Evolutionary conservation across 2,329 filamentous ascomycete species (phyloP).

Genomic region (Thielaviopsis populi): DNA sequence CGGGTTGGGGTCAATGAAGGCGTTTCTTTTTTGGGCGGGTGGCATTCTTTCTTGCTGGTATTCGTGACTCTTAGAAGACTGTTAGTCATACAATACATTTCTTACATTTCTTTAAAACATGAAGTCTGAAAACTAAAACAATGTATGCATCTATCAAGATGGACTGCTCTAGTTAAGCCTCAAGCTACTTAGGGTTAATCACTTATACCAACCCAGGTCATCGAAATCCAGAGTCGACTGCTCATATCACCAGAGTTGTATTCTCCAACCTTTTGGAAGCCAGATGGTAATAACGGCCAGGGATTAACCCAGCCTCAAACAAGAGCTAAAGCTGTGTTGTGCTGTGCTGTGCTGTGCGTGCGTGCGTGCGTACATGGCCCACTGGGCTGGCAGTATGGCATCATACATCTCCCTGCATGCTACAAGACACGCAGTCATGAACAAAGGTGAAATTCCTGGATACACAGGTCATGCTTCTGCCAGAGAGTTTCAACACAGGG

Average conservation of each 20-base stretch:
- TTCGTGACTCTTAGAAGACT: too few species aligned
- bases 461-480: neutral
- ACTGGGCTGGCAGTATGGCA: neutral
- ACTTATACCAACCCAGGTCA: neutral
- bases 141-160: neutral
- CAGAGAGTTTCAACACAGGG: neutral
- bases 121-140: neutral
- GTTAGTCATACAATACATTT: too few species aligned
- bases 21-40: neutral
- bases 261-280: neutral
- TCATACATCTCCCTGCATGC: neutral
- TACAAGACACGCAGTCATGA: neutral
- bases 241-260: too few species aligned
- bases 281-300: neutral
- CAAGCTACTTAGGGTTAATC: neutral
- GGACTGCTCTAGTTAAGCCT: neutral
- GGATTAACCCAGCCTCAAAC: too few species aligned
- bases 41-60: too few species aligned
- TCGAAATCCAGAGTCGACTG: too few species aligned
- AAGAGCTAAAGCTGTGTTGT: too few species aligned
- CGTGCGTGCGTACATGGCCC: neutral
- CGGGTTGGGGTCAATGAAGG: slow-evolving; percentile 12
- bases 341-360: too few species aligned
- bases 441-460: neutral
- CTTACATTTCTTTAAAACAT: neutral